Percentiles rank a stretch among this genome's conserved stretches.
Evolutionary conservation across 495 filamentous ascomycete genomes (phyloP).

Genomic region (Penicillium herquei): DNA sequence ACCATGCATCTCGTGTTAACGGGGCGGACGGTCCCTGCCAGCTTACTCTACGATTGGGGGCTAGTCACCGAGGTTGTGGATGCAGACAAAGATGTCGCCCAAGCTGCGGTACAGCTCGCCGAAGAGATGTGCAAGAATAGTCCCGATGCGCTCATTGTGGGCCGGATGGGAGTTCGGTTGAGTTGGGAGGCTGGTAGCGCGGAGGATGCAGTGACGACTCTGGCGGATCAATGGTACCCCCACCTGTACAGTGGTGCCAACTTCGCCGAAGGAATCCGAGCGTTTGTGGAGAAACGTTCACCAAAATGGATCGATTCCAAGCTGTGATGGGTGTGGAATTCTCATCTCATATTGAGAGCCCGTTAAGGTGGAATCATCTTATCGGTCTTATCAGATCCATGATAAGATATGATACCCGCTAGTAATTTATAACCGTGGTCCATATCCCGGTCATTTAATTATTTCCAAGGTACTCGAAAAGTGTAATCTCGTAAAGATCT

Average conservation of each 20-base stretch:
- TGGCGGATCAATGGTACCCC: slow-evolving; percentile 58
- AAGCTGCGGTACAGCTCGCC: slow-evolving; percentile 20
- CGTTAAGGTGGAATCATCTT: neutral
- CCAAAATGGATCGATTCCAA: slow-evolving; percentile 73
- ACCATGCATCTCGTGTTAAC: slow-evolving; percentile 70
- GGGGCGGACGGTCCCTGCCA: slow-evolving; percentile 56
- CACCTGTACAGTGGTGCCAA: slow-evolving; percentile 66
- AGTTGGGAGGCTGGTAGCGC: slow-evolving; percentile 66
- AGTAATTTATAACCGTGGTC: neutral
- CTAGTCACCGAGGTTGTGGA: slow-evolving; percentile 46
- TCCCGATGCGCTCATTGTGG: slow-evolving; percentile 69
- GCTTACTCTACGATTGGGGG: slow-evolving; percentile 64
- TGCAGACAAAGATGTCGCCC: slow-evolving; percentile 27
- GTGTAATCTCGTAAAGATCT: neutral
- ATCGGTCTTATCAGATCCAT: slow-evolving; percentile 4
- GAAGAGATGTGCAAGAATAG: slow-evolving; percentile 47
- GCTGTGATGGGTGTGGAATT: slow-evolving; percentile 41
- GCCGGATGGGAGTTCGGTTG: slow-evolving; percentile 61
- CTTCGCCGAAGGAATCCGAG: slow-evolving; percentile 71
- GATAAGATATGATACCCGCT: slow-evolving; percentile 1
- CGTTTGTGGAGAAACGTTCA: slow-evolving; percentile 77
- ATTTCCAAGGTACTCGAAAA: too few species aligned
- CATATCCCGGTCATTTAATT: neutral
- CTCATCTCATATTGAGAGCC: neutral
- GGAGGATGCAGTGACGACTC: slow-evolving; percentile 57